Base-by-base conservation (phyloP, 306 rosid species). In the Pterocarpus santalinus region DNA sequence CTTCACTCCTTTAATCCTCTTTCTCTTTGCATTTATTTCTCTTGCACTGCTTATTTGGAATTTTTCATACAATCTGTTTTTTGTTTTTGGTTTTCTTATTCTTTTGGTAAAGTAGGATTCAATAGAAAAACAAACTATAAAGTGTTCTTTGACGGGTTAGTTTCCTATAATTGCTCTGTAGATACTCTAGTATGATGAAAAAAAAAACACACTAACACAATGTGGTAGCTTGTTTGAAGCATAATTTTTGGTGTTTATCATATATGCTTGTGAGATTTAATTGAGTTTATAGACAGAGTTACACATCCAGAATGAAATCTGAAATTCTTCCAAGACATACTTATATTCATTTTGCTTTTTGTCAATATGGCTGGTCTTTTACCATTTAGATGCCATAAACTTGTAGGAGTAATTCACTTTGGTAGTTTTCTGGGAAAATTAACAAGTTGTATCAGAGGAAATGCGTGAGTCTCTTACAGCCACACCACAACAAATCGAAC, bases 381-480 rank as follows among this genome's bases (percentile, higher is more conserved):
- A 36, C 39, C 39, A 17, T 60, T 4, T 63, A 34, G 5, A 34
- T 34, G 8, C 16, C 69, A 30, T 28, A 33, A 63, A 33, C 34
- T 67, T 16, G 33, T 3, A 39, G 13, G 72, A 9, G 15, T 5
- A 13, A 9, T 65, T 38, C 38, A 68, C n/a, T 68, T 44, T 44
- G 49, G 49, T 15, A 13, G 14, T 49, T 49, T 71, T 34, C 33
- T 49, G 47, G 35, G 10, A 11, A 53, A 53, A 34, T 16, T 16
- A 44, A 44, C 10, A 12, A 63, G 30, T 2, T 32, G 32, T 58
- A 14, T 11, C 2, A 41, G 12, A 33, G 10, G 53, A 70, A 80
- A 51, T 73, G 53, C 35, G 76, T 79, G 86, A 78, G 72, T 35
- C 46, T 78, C 62, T 38, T 14, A 17, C 11, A 36, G 76, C 86